A percentile compares a stretch with the other conserved stretches of the same genome.
phyloP scores from a whole-genome alignment of 169 alveolate species.

The Eimeria brunetti region DNA sequence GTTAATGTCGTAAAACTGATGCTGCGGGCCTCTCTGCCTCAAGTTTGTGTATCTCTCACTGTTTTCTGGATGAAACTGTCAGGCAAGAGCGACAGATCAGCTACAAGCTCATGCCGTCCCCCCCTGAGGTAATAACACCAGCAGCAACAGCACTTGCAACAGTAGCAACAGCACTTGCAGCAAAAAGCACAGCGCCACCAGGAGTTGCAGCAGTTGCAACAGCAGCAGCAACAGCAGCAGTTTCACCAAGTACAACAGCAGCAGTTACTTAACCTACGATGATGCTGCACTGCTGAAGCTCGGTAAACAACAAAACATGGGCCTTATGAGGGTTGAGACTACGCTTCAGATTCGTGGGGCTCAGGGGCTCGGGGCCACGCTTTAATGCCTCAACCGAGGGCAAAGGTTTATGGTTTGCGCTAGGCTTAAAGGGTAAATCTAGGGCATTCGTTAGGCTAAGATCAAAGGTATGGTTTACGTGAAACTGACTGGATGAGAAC shows the following conservation, averaged over 20 bases:
- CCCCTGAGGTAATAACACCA: slow-evolving; percentile 1
- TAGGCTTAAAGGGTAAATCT: not conserved
- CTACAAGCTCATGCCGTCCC: not conserved
- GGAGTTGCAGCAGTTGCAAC: not conserved
- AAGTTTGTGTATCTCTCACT: not conserved
- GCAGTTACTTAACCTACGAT: not conserved
- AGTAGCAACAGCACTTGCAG: not conserved
- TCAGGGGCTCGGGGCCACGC: not conserved
- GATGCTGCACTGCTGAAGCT: not conserved
- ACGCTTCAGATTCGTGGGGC: not conserved
- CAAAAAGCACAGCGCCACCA: too few relatives aligned
- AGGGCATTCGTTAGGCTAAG: not conserved
- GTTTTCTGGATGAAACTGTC: slow-evolving; percentile 1
- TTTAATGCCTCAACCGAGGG: not conserved
- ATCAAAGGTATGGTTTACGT: not conserved
- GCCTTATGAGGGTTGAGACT: not conserved
- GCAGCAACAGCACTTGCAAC: not conserved
- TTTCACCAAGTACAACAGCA: not conserved
- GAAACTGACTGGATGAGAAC: slow-evolving; percentile 5
- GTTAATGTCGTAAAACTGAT: not conserved
- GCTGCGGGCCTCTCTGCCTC: not conserved
- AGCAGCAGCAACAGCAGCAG: not conserved
- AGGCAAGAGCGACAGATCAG: not conserved
- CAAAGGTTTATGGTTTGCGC: not conserved
- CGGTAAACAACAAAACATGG: not conserved